Evolutionary conservation across 75 land plant genomes (phyloP).

Genomic region (Chamaecyparis obtusa): DNA sequence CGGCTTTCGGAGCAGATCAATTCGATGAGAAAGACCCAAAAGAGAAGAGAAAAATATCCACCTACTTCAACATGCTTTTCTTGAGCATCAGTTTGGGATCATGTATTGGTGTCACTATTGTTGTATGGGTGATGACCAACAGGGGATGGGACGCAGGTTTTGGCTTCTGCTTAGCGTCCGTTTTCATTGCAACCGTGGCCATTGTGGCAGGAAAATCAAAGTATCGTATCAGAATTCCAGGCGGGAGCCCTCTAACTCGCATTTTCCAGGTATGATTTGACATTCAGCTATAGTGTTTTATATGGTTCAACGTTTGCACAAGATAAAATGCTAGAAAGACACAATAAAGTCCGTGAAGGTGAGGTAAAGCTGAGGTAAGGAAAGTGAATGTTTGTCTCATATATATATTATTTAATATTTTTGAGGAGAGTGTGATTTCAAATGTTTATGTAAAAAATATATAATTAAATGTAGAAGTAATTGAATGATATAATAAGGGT

Average conservation of each 20-base stretch:
- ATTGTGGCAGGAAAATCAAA: conserved; percentile 40
- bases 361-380: too few species aligned
- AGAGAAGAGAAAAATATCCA: conserved; percentile 66
- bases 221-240: conserved; percentile 72
- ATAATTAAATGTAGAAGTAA: too few species aligned
- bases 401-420: too few species aligned
- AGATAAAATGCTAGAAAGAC: too few species aligned
- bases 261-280: conserved; percentile 50
- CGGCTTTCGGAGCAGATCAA: conserved; percentile 88
- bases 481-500: too few species aligned
- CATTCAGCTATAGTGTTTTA: neutral
- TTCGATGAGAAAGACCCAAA: conserved; percentile 52
- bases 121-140: conserved; percentile 83
- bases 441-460: too few species aligned
- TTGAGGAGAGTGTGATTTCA: too few species aligned
- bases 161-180: conserved; percentile 54
- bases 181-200: conserved; percentile 61
- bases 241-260: conserved; percentile 82
- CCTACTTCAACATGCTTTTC: conserved; percentile 88
- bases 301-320: too few species aligned
- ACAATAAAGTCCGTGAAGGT: too few species aligned
- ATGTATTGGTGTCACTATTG: conserved; percentile 63
- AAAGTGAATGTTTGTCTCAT: too few species aligned
- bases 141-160: conserved; percentile 83
- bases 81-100: conserved; percentile 73